These are phyloP conservation scores for Kurtzmaniella fragi DNA, from an alignment of 805 yeast genomes.

Conservation along the genomic window DNA sequence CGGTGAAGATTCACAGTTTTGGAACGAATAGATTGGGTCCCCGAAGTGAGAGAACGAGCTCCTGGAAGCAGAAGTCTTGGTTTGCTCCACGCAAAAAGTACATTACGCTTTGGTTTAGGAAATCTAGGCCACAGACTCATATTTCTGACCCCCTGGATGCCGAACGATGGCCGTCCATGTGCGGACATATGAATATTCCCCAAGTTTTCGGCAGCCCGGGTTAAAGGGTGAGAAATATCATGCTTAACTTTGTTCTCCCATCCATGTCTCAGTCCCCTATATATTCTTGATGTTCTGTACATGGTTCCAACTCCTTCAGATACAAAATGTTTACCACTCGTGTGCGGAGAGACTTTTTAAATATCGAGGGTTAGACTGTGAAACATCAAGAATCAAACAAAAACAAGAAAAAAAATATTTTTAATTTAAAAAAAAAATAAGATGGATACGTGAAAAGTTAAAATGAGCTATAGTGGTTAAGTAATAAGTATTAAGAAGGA, in stretches of 20 bases:
- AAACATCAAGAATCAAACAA: too few species aligned
- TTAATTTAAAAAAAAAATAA: too few species aligned
- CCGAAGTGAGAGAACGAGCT: slow-evolving; percentile 13
- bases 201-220: not conserved
- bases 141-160: not conserved
- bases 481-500: too few species aligned
- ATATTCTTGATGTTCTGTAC: not conserved
- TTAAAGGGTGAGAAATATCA: too few species aligned
- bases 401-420: too few species aligned
- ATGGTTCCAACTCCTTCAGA: not conserved
- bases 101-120: slow-evolving; percentile 53
- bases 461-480: too few species aligned
- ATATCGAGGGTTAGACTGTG: too few species aligned
- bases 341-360: not conserved
- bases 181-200: not conserved
- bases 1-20: slow-evolving; percentile 33
- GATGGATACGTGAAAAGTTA: too few species aligned
- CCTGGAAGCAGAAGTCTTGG: slow-evolving; percentile 16
- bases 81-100: slow-evolving; percentile 45
- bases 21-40: slow-evolving; percentile 26
- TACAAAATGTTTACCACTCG: not conserved
- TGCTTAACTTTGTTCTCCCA: too few species aligned
- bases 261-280: not conserved
- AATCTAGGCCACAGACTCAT: slow-evolving; percentile 44
- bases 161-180: not conserved